Evolutionary conservation across 2,329 filamentous ascomycete species (phyloP).

Genomic region (Claviceps maximensis): DNA sequence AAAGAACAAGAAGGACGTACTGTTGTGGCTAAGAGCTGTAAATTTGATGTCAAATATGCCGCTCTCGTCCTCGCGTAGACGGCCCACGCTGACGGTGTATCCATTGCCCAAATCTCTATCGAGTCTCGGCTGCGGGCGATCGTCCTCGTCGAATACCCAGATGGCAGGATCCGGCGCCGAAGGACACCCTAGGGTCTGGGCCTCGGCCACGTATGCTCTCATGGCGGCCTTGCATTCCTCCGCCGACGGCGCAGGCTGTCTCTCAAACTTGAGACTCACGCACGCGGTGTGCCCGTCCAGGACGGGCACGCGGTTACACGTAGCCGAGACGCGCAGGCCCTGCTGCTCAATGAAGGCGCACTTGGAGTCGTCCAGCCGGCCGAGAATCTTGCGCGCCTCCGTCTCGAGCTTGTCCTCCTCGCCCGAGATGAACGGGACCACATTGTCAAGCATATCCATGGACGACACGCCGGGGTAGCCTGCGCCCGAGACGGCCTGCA

Average conservation of each 20-base stretch:
- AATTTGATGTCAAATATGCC: slow-evolving; percentile 93
- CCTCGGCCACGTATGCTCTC: slow-evolving; percentile 69
- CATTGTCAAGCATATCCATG: slow-evolving; percentile 95
- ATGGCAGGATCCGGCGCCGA: slow-evolving; percentile 76
- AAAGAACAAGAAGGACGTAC: no score
- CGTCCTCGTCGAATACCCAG: slow-evolving; percentile 75
- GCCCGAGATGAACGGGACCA: slow-evolving; percentile 83
- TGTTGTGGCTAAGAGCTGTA: slow-evolving; percentile 76
- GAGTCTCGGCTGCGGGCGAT: slow-evolving; percentile 80
- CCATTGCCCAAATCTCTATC: slow-evolving; percentile 76
- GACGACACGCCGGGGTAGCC: slow-evolving; percentile 81
- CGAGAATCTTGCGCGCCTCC: slow-evolving; percentile 90
- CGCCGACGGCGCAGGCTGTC: slow-evolving; percentile 57
- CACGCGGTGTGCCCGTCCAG: slow-evolving; percentile 94
- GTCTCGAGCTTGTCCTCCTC: slow-evolving; percentile 96
- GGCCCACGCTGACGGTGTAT: slow-evolving; percentile 83
- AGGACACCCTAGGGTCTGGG: slow-evolving; percentile 69
- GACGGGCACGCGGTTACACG: slow-evolving; percentile 90
- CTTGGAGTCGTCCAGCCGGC: slow-evolving; percentile 53
- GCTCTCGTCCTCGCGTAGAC: slow-evolving; percentile 72
- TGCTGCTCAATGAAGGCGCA: slow-evolving; percentile 67
- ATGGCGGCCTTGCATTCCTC: slow-evolving; percentile 69
- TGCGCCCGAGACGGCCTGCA: slow-evolving; percentile 88
- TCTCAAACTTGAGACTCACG: slow-evolving; percentile 72
- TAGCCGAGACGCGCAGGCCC: slow-evolving; percentile 63